phyloP scores from a whole-genome alignment of 2,329 filamentous ascomycete species.

The Dothideomycetes sp. region DNA sequence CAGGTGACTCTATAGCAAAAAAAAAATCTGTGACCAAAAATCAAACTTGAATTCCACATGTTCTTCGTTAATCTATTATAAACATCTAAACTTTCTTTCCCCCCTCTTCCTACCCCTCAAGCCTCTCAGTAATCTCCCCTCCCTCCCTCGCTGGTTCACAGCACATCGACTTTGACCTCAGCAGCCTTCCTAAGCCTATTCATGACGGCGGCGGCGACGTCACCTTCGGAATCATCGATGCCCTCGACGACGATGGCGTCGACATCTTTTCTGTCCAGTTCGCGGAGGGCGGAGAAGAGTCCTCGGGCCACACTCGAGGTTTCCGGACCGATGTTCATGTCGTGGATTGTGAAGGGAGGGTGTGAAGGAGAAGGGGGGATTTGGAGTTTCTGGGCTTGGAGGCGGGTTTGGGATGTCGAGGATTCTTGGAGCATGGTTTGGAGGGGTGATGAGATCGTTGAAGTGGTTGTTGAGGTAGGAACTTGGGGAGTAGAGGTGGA shows the following conservation, averaged over 20 bases:
- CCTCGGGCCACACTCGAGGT: constrained; percentile 71
- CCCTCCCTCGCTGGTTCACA: too few relatives aligned
- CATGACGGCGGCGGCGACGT: constrained; percentile 65
- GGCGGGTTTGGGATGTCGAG: not conserved
- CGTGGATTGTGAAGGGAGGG: constrained; percentile 46
- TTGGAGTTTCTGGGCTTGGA: not conserved
- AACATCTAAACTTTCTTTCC: too few relatives aligned
- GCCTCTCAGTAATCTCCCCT: too few relatives aligned
- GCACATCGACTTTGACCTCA: constrained; percentile 23
- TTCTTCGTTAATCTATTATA: too few relatives aligned
- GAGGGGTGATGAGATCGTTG: not conserved
- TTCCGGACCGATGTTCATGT: constrained; percentile 63
- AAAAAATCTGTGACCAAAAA: too few relatives aligned
- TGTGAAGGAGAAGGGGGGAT: too few relatives aligned
- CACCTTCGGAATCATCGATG: constrained; percentile 59
- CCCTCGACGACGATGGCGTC: constrained; percentile 88
- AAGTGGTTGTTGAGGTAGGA: not conserved
- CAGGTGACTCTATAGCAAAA: too few relatives aligned
- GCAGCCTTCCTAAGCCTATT: constrained; percentile 43
- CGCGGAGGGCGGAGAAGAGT: constrained; percentile 77
- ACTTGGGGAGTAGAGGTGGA: not conserved
- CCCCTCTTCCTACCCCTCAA: too few relatives aligned
- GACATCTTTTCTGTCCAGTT: constrained; percentile 69
- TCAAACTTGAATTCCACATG: too few relatives aligned
- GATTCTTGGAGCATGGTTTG: constrained; percentile 6